Percentiles rank a stretch among this genome's conserved stretches.
Conservation (phyloP, 768 basidiomycete genomes). For the Kwoniella bestiolae region DNA sequence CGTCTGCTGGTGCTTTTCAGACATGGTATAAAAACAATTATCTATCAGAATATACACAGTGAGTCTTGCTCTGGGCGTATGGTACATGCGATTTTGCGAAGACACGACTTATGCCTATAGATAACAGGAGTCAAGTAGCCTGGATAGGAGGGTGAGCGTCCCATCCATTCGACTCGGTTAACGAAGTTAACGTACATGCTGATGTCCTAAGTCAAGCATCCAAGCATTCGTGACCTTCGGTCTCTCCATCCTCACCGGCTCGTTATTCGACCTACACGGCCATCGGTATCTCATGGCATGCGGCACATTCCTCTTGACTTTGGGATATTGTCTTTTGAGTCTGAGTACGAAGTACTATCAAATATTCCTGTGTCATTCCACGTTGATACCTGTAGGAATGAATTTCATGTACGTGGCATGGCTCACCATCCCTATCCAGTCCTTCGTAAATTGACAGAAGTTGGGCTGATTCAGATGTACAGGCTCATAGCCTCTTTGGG, state of each 20-base stretch:
- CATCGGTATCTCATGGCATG: constrained; percentile 23
- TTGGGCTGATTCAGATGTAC: neutral
- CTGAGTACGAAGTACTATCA: constrained; percentile 34
- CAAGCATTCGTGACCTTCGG: constrained; percentile 37
- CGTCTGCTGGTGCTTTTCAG: constrained; percentile 35
- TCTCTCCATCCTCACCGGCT: constrained; percentile 32
- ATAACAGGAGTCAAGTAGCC: constrained; percentile 34
- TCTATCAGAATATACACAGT: constrained; percentile 26
- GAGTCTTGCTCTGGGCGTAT: constrained; percentile 1
- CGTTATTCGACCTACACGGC: constrained; percentile 38
- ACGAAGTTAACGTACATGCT: too few relatives aligned
- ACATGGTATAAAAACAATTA: constrained; percentile 28
- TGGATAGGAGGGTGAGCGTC: constrained; percentile 36
- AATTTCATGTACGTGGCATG: constrained; percentile 34
- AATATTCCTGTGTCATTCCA: constrained; percentile 31
- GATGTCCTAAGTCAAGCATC: too few relatives aligned
- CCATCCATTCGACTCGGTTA: too few relatives aligned
- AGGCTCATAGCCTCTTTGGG: constrained; percentile 26
- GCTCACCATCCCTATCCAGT: neutral
- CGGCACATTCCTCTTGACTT: constrained; percentile 23
- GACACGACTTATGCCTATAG: too few relatives aligned
- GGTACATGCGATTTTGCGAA: too few relatives aligned
- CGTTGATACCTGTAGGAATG: constrained; percentile 29
- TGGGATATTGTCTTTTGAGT: constrained; percentile 31
- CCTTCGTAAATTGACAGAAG: too few relatives aligned